phyloP scores from a whole-genome alignment of 164 flowering plant genomes.

The Berberis thunbergii region DNA sequence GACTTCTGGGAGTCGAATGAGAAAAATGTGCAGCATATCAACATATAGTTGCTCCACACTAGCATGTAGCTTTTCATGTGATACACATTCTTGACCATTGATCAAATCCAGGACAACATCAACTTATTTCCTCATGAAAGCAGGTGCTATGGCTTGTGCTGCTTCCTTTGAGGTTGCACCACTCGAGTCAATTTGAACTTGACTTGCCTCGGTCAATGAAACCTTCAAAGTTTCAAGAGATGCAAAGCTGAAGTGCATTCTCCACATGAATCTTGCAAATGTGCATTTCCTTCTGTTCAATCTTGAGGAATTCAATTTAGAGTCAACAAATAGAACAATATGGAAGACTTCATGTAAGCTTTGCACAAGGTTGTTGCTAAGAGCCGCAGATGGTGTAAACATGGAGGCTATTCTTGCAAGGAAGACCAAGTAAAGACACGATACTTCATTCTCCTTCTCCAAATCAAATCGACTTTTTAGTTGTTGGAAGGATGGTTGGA shows the following conservation, averaged over 20 bases:
- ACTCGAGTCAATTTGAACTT: neutral
- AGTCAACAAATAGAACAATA: neutral
- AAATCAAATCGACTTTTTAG: neutral
- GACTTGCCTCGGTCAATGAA: neutral
- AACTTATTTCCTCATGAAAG: neutral
- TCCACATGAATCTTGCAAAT: neutral
- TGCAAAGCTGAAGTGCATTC: neutral
- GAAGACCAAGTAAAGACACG: neutral
- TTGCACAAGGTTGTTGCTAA: neutral
- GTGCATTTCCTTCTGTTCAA: too few relatives aligned
- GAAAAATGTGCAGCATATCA: neutral
- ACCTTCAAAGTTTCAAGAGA: neutral
- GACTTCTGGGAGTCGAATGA: neutral
- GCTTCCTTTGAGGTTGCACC: neutral
- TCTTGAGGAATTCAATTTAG: too few relatives aligned
- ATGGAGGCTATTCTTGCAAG: neutral
- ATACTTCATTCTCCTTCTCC: neutral
- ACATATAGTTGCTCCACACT: neutral
- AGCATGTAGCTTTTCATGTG: neutral
- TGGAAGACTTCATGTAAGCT: neutral
- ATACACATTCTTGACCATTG: neutral
- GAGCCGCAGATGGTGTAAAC: neutral
- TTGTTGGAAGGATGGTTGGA: neutral
- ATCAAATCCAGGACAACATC: neutral
- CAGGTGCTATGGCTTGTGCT: neutral